Percentiles rank a stretch among this genome's conserved stretches.
phyloP scores from a whole-genome alignment of 148 eudicot genomes.

The Talinum fruticosum region DNA sequence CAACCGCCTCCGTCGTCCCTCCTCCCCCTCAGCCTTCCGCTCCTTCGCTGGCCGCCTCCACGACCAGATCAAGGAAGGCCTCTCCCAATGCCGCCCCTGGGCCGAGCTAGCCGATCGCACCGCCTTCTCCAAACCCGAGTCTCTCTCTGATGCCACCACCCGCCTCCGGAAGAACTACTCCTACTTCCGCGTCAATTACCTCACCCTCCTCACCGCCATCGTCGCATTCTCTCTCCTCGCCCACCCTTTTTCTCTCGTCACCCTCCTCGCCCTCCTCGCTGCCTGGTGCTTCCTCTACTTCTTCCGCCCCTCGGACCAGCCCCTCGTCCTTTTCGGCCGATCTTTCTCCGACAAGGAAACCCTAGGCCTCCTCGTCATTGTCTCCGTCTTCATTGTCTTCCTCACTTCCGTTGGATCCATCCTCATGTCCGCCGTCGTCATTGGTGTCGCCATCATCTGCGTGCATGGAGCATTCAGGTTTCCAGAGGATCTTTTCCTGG shows the following conservation, averaged over 20 bases:
- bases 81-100: conserved; percentile 85
- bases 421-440: conserved; percentile 62
- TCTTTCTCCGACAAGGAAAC: conserved; percentile 70
- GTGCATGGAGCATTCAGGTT: conserved; percentile 72
- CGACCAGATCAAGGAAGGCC: conserved; percentile 40
- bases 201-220: conserved; percentile 43
- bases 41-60: conserved; percentile 48
- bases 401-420: conserved; percentile 78
- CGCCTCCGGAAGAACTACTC: conserved; percentile 77
- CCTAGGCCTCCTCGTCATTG: conserved; percentile 39
- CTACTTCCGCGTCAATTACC: conserved; percentile 83
- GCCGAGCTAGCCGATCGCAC: conserved; percentile 66
- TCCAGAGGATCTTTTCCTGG: conserved; percentile 84
- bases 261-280: conserved; percentile 56
- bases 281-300: conserved; percentile 89
- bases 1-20: conserved; percentile 6
- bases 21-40: conserved; percentile 47
- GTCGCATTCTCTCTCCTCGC: conserved; percentile 69
- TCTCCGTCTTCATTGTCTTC: conserved; percentile 56
- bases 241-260: conserved; percentile 73
- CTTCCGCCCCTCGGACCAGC: conserved; percentile 80
- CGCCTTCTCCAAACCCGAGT: conserved; percentile 74
- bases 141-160: conserved; percentile 61
- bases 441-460: conserved; percentile 54
- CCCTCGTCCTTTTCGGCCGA: conserved; percentile 55